Base-by-base conservation (phyloP, 306 rosid species). In the Pyrus pyrifolia region DNA sequence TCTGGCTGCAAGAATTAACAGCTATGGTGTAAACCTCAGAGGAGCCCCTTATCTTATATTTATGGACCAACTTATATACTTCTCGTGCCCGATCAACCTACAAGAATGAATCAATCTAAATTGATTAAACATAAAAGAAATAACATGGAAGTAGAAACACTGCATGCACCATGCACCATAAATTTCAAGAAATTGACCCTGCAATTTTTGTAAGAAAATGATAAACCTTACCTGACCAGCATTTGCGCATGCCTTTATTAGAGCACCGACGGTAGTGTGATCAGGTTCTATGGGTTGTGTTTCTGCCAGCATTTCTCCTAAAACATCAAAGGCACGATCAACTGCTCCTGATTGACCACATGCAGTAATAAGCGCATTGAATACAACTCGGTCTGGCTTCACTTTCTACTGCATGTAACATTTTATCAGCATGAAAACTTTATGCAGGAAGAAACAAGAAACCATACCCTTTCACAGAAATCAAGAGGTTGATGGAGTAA, bases 351-450 rank as follows among this genome's bases (percentile, higher is more conserved):
- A 86, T 77, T 92, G 88, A 62, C 96, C 97, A 82, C 98, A 95
- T 63, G 98, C 98, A 78, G 97, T 87, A 71, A 95, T 95, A 81
- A 95, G 97, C 40, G 98, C 97, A 89, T 95, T 95, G 97, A 90
- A 95, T 87, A 95, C 93, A 88, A 92, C 97, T 68, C 98, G 94
- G 81, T 95, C 98, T 87, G 98, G 96, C 97, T 95, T 90, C 96
- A 95, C 97, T n/a, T 92, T 95, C 98, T 95, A 95, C 97, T 92
- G 98, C 97, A 90, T 88, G 82, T 46, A 86, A 81, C 85, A 85
- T 86, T 80, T 87, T 79, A 90, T 89, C 89, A 89, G 90, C 81
- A 78, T 45, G 83, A 82, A 86, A 75, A 74, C 74, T 77, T 83
- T 58, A 75, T 40, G 59, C 65, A 71, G 53, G 70, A 74, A 29